Evolutionary conservation across 2,329 filamentous ascomycete genomes (phyloP), one percentile per base, ranked within the genome.

Genomic region (Colletotrichum trifolii): DNA sequence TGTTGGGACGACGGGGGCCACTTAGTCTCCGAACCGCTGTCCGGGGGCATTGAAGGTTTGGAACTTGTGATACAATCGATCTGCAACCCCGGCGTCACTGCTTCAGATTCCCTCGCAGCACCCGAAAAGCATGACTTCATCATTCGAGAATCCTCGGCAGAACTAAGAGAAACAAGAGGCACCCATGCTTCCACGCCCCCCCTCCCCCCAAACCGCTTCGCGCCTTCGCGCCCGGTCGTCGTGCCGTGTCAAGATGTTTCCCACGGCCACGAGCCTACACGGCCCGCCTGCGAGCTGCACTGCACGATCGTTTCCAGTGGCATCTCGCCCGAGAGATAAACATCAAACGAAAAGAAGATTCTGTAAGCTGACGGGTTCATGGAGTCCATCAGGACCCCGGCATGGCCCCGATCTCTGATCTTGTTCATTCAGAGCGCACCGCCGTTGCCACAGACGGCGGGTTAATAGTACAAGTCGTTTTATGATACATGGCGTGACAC

Each of bases 51-150:
- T 49, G 63, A 56, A 57, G 25, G 59, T 66, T 66, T 62, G 25
- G 25, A 25, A 38, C 47, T 46, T 39, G 53, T 63, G 63, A 66
- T 53, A 66, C 63, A 63, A 63, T 13, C 38, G 63, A 66, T 66
- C 63, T 66, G 58, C 63, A 66, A 46, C 63, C 63, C 46, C 15
- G 47, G 58, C 63, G 58, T 63, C 58, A 63, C 63, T 57, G 63
- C 58, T 48, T 66, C 63, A 66, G 58, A 57, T 43, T 43, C 17
- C 17, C 17, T 34, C 45, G 11, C 36, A 40, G 46, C 52, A 34
- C 38, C 47, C 40, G 25, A 25, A 25, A 25, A 34, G 62, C 58
- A 65, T 56, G 40, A 39, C 55, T 53, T 53, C 39, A 53, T 33
- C 50, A 42, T 65, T 62, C 48, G 46, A 62, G 53, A 48, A 66